Evolutionary conservation across 2,329 filamentous ascomycete species (phyloP), one percentile per base, ranked within the genome.

Genomic region (Arthrobotrys conoides): DNA sequence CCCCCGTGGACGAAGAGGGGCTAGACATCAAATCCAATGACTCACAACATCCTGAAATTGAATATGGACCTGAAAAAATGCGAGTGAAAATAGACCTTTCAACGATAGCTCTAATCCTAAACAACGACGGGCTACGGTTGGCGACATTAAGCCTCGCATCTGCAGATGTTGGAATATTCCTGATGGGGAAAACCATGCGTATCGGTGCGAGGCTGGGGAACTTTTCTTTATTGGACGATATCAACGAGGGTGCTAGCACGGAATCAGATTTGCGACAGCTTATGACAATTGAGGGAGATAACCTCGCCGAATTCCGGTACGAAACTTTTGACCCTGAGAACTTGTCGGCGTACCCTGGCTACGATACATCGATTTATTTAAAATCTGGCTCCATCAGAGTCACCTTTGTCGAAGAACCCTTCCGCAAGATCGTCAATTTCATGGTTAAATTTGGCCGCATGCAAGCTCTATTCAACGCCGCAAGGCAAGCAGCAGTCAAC

Each of bases 371-470:
- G 0, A 90, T 99, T 33, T 96, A 90, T 83, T 87, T 99, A 10
- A 91, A 95, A 41, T 95, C 96, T 18, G 96, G 96, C 0, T 99
- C 96, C 0, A 91, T 99, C 84, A 98, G 97, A 85, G 88, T 99
- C 83, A 98, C 97, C 84, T 99, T 99, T 84, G 86, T 98, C 3
- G 95, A 97, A 79, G 96, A 99, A 84, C 96, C 96, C 0, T 97
- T 98, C 87, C 90, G 96, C 66, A 98, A 98, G 85, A 98, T 99
- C 80, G 93, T 99, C 84, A 93, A 96, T 81, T 99, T 99, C 84
- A 87, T 97, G 51, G 94, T 99, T 84, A 99, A 99, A 83, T 99
- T 99, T 84, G 96, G 96, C 78, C 97, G 97, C 85, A 99, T 99
- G 96, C 96, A 99, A 85, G 95, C 96, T 22, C 92, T 99, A 67